phyloP scores from a whole-genome alignment of 2,329 filamentous ascomycete species.

The Venturia nashicola region DNA sequence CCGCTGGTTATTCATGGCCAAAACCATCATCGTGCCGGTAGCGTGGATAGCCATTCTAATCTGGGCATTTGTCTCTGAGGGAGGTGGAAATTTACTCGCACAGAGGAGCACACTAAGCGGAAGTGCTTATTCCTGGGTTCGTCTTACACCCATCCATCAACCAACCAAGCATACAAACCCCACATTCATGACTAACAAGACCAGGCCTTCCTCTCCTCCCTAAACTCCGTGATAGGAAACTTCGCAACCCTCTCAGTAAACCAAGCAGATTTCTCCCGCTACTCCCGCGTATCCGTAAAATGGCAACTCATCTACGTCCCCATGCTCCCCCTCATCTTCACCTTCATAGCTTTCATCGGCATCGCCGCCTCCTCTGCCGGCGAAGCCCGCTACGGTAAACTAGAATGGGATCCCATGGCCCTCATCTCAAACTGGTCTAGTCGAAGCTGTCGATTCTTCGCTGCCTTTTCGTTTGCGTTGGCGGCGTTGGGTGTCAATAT shows the following conservation, averaged over 20 bases:
- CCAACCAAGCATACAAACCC: too few species aligned
- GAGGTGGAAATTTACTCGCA: conserved; percentile 36
- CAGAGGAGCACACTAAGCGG: conserved; percentile 35
- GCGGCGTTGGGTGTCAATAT: conserved; percentile 42
- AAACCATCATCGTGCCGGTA: conserved; percentile 38
- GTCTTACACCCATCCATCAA: neutral
- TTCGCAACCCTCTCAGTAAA: conserved; percentile 42
- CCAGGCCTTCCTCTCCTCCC: conserved; percentile 31
- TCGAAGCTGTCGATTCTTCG: conserved; percentile 29
- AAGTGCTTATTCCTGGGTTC: conserved; percentile 39
- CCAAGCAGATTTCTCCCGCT: conserved; percentile 45
- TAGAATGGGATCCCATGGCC: conserved; percentile 32
- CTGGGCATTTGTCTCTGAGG: conserved; percentile 47
- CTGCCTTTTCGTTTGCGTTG: conserved; percentile 31
- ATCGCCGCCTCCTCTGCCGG: conserved; percentile 46
- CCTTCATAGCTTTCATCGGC: conserved; percentile 38
- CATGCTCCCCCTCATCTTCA: conserved; percentile 36
- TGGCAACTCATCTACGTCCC: conserved; percentile 40
- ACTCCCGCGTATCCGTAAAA: conserved; percentile 34
- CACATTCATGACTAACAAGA: neutral
- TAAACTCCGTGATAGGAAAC: conserved; percentile 37
- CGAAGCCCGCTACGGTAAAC: conserved; percentile 36
- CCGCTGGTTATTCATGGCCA: conserved; percentile 39
- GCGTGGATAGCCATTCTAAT: conserved; percentile 50
- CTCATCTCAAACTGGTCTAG: conserved; percentile 25